Base-by-base conservation (phyloP, 2,329 filamentous ascomycete genomes). In the Bipolaris victoriae region DNA sequence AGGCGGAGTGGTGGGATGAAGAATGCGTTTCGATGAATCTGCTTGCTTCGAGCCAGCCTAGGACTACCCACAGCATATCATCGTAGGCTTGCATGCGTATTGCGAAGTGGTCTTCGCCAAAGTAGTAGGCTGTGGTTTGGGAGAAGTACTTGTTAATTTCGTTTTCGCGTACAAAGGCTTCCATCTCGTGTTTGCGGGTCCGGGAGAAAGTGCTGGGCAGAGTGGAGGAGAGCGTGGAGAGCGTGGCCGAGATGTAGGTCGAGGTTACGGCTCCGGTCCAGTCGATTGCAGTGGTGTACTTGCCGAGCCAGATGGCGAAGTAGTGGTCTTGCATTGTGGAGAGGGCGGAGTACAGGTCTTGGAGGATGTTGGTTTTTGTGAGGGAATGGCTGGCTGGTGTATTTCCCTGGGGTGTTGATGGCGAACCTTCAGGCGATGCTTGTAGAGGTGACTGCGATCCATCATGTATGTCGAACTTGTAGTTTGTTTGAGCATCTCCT, bases 11-110 rank as follows among this genome's bases (percentile, higher is more conserved):
- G 72, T 91, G 87, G 16, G 86, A 73, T 1, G 80, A 77, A 2
- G 85, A 86, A 71, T 96, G 91, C n/a, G 83, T 78, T 31, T 86
- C 79, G 49, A 94, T 85, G 70, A 96, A 92, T 64, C 90, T 88
- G 61, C 92, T 84, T 47, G 86, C 86, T 72, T 97, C 91, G 50
- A 97, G 80, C 93, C 94, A 97, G 61, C 90, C 91, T 36, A 98
- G 82, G 2, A 96, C 92, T 1, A 97, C 92, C 94, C 94, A 98
- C 2, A 97, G 84, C 79, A 97, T 96, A 74, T 98, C 94, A 71
- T 97, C 94, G 73, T 89, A 96, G 0, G 94, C 94, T 80, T 95
- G 82, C 55, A 87, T 86, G 43, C 91, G 84, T 48, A 97, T 83
- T 26, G 84, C 82, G 62, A 92, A 87, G 4, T 88, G 84, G 74